Base-by-base conservation (phyloP, 495 filamentous ascomycete species). In the Lasiosphaeria miniovina region DNA sequence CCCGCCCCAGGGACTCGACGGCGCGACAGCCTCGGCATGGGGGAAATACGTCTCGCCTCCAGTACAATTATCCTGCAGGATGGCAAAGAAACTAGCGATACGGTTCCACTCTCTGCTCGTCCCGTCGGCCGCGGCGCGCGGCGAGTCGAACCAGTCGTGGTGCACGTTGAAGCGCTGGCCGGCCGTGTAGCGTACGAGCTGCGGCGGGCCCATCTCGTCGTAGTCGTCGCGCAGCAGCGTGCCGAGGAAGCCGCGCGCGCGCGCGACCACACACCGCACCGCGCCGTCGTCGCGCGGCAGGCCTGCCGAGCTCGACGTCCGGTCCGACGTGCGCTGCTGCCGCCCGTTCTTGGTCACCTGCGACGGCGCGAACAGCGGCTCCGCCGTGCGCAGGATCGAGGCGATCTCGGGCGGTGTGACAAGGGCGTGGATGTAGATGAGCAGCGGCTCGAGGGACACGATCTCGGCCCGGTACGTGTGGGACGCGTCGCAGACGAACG, bases 1-100 rank as follows among this genome's bases (percentile, higher is more conserved):
- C 49, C 65, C 66, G 3, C 67, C 63, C 32, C 35, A 31, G 2
- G 67, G 67, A 45, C 62, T 64, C 6, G 57, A 59, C 0, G 59
- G 35, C 0, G 56, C 56, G 0, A 76, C 71, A 0, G 58, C 46
- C 55, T 74, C 71, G 36, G 77, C 65, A 50, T 69, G 65, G 0
- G 77, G 79, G 55, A 82, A 80, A 63, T 77, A 69, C 1, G 78
- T 82, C 68, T 80, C 77, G 1, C 78, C 77, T 3, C 70, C 78
- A 1, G 68, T 70, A 62, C 76, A 79, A 51, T 68, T 58, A 38
- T 66, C 70, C 60, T 77, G 69, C 57, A 81, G 59, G 33, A 77
- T 72, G n/a, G 73, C 75, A 56, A 79, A 80, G 73, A 82, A 79
- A 61, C 74, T 76, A 6, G 79, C 75, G 1, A 79, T 49, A 7